Conservation (phyloP, 2,329 filamentous ascomycete genomes). For the Paracoccidioides brasiliensis region DNA sequence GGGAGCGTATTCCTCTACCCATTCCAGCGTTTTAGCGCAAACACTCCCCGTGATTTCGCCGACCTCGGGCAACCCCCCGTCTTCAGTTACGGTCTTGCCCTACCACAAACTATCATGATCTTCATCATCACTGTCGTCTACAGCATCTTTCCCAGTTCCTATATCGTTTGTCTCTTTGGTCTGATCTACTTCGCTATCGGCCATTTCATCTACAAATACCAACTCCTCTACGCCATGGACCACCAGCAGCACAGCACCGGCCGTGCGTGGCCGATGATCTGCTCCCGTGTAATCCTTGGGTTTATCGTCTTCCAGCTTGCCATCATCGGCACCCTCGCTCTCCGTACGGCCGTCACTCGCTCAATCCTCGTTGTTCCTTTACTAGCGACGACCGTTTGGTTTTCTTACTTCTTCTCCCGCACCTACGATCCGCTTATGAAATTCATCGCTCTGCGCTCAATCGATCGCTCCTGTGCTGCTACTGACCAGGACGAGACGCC, state of each 20-base stretch:
- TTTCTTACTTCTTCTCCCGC: constrained; percentile 64
- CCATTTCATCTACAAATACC: constrained; percentile 91
- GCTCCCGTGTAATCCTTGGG: constrained; percentile 76
- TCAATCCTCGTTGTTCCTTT: constrained; percentile 65
- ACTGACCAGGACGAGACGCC: constrained; percentile 16
- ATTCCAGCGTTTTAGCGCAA: constrained; percentile 61
- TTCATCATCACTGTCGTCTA: constrained; percentile 96
- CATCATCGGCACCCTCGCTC: constrained; percentile 73
- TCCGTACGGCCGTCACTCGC: constrained; percentile 58
- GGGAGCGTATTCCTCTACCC: constrained; percentile 76
- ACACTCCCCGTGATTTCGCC: constrained; percentile 78
- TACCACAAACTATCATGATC: constrained; percentile 81
- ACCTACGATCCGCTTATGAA: constrained; percentile 80
- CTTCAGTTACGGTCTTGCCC: constrained; percentile 92
- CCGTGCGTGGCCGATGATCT: constrained; percentile 91
- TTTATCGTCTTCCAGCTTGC: constrained; percentile 80
- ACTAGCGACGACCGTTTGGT: constrained; percentile 72
- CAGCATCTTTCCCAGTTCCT: constrained; percentile 69
- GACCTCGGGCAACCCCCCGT: constrained; percentile 68
- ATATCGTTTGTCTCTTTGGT: constrained; percentile 64
- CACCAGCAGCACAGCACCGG: constrained; percentile 90
- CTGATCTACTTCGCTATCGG: constrained; percentile 57
- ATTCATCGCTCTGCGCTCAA: constrained; percentile 82
- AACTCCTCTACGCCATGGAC: constrained; percentile 95
- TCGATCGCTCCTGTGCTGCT: constrained; percentile 45